Percentiles rank a stretch among this genome's conserved stretches.
phyloP scores from a whole-genome alignment of 352 stramenopile species.

The Phytophthora multivora region DNA sequence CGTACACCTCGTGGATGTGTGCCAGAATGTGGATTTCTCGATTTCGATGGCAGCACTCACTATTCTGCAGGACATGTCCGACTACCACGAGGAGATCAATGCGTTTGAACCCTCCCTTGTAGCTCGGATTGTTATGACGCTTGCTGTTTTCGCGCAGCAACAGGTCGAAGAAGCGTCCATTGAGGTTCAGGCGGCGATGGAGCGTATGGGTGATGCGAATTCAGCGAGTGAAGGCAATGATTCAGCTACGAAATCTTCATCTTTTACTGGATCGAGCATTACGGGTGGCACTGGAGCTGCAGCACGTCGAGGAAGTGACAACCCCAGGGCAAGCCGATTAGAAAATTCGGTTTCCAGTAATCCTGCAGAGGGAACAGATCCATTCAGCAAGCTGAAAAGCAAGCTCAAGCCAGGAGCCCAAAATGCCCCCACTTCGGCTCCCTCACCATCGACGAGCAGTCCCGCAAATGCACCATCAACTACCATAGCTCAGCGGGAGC shows the following conservation, averaged over 20 bases:
- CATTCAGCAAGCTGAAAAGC: constrained; percentile 78
- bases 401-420: constrained; percentile 50
- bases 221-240: constrained; percentile 12
- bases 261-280: constrained; percentile 38
- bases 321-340: constrained; percentile 45
- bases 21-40: constrained; percentile 70
- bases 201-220: constrained; percentile 43
- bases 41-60: constrained; percentile 80
- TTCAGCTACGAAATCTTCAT: constrained; percentile 32
- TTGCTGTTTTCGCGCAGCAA: constrained; percentile 85
- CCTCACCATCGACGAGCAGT: constrained; percentile 43
- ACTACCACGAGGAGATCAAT: constrained; percentile 77
- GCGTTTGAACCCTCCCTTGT: constrained; percentile 68
- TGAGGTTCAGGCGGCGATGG: constrained; percentile 82
- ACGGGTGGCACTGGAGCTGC: constrained; percentile 19
- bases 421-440: constrained; percentile 37
- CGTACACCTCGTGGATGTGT: constrained; percentile 81
- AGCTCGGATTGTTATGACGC: constrained; percentile 87
- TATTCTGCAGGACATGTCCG: constrained; percentile 80
- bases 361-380: constrained; percentile 45
- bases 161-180: constrained; percentile 89
- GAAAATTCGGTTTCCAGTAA: constrained; percentile 34
- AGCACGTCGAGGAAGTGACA: constrained; percentile 52
- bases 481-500: constrained; percentile 28
- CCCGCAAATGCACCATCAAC: constrained; percentile 17